Evolutionary conservation across 768 basidiomycete genomes (phyloP).

Genomic region (Russula ochroleuca): DNA sequence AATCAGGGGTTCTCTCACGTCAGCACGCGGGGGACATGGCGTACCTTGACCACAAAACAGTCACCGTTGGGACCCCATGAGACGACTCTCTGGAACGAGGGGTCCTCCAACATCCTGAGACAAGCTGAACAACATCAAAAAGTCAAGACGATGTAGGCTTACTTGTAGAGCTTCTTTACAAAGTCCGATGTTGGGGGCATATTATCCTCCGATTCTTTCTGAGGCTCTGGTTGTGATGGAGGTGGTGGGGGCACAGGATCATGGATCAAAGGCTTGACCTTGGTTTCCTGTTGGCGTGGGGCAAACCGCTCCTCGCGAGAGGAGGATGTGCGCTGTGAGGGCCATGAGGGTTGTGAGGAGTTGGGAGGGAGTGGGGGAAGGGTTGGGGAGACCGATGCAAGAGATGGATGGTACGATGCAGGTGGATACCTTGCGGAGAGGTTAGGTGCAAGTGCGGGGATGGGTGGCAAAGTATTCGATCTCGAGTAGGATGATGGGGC

Average conservation of each 20-base stretch:
- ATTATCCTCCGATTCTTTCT: slow-evolving; percentile 49
- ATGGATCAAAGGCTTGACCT: slow-evolving; percentile 28
- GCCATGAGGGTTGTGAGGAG: slow-evolving; percentile 34
- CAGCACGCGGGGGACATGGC: slow-evolving; percentile 21
- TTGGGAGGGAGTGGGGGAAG: slow-evolving; percentile 32
- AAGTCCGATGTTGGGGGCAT: slow-evolving; percentile 91
- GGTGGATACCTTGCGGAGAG: slow-evolving; percentile 35
- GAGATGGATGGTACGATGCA: slow-evolving; percentile 37
- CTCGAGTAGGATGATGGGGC: slow-evolving; percentile 36
- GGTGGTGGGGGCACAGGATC: slow-evolving; percentile 24
- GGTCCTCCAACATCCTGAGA: slow-evolving; percentile 82
- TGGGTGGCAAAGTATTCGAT: slow-evolving; percentile 43
- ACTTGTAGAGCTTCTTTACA: slow-evolving; percentile 94
- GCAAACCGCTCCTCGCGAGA: slow-evolving; percentile 37
- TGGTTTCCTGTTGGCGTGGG: slow-evolving; percentile 30
- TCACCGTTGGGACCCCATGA: slow-evolving; percentile 82
- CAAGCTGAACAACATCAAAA: slow-evolving; percentile 2
- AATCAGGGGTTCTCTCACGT: slow-evolving; percentile 21
- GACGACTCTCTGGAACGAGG: slow-evolving; percentile 64
- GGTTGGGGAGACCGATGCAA: slow-evolving; percentile 33
- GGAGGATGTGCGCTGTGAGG: slow-evolving; percentile 34
- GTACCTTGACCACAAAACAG: slow-evolving; percentile 78
- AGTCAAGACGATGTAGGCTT: slow-evolving; percentile 27
- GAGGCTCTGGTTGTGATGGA: slow-evolving; percentile 24
- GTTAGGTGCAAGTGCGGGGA: slow-evolving; percentile 32